Evolutionary conservation across 148 eudicot genomes (phyloP).

Genomic region (Nepenthes mirabilis): DNA sequence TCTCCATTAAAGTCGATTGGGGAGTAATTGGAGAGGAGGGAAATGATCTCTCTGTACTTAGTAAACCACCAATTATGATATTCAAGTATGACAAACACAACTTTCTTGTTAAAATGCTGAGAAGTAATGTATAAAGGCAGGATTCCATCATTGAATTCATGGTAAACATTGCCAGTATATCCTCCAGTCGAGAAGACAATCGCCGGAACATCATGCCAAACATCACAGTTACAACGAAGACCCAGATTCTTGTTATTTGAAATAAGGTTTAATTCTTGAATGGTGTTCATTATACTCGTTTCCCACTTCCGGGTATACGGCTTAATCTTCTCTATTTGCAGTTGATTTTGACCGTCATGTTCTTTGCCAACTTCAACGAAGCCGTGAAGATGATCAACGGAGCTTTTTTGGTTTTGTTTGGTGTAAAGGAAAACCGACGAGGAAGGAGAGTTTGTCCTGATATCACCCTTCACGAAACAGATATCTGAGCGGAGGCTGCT

Average conservation of each 20-base stretch:
- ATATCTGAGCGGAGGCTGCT: conserved; percentile 56
- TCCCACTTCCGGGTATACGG: conserved; percentile 97
- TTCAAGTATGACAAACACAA: conserved; percentile 74
- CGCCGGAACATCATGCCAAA: conserved; percentile 71
- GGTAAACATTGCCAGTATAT: conserved; percentile 80
- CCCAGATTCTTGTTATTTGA: conserved; percentile 20
- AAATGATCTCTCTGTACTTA: conserved; percentile 58
- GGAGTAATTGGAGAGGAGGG: conserved; percentile 54
- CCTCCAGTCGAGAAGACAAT: conserved; percentile 94
- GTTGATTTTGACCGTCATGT: conserved; percentile 11
- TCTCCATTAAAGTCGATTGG: conserved; percentile 50
- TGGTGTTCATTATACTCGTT: conserved; percentile 43
- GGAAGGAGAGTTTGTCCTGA: conserved; percentile 54
- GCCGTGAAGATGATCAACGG: conserved; percentile 4
- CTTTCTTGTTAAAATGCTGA: conserved; percentile 66
- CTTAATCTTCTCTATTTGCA: conserved; percentile 52
- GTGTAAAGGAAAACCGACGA: conserved; percentile 54
- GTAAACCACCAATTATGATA: conserved; percentile 88
- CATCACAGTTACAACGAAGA: conserved; percentile 38
- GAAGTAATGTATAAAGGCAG: conserved; percentile 82
- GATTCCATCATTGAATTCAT: conserved; percentile 87
- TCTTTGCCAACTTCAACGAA: conserved; percentile 9
- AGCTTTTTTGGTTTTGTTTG: conserved; percentile 17
- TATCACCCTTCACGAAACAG: conserved; percentile 86
- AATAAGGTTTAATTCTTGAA: conserved; percentile 49